Base-by-base conservation (phyloP, 495 filamentous ascomycete species). In the Staphylotrichum longicolle region DNA sequence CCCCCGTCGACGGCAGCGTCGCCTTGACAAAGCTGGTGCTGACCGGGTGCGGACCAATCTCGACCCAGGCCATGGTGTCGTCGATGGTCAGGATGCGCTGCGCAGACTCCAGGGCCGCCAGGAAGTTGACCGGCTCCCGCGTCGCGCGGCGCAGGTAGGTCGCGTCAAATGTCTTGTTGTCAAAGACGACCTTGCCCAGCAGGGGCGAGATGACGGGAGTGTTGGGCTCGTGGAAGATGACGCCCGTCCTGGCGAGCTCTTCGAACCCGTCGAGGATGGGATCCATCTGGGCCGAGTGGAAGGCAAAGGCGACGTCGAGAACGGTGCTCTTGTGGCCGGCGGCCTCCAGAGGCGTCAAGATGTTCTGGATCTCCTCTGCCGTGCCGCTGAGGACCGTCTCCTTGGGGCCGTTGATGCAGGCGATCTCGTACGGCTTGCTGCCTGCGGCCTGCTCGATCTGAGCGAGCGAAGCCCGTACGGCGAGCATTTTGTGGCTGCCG, bases 221-320 rank as follows among this genome's bases (percentile, higher is more conserved):
- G 12, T 72, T 73, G 6, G 86, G 85, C n/a, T 78, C 63, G 20
- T 82, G 72, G 74, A 90, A 93, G 20, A 66, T 76, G 14, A 92
- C 79, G 5, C 80, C 75, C 39, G 20, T n/a, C 5, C 71, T 72
- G 3, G 86, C 86, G 37, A 85, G 66, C 2, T 75, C 71, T 58
- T 88, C 84, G 49, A 92, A 88, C 0, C 80, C 78, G 7, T 85
- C 81, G 4, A 92, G 73, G 30, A 94, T 88, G 15, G 88, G 80
- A 15, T 93, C 88, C 32, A 91, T 84, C 66, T 93, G 91, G 0
- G 83, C 78, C 5, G 90, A 88, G 71, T 95, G 91, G 79, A 92
- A 94, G 12, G 90, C 91, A 60, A 86, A 93, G 39, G 87, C 87
- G 11, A 92, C 84, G 45, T 86, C 83, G 4, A 94, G 79, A 61